Base-by-base conservation (phyloP, 805 yeast species). In the Saccharomycopsis amapae region DNA sequence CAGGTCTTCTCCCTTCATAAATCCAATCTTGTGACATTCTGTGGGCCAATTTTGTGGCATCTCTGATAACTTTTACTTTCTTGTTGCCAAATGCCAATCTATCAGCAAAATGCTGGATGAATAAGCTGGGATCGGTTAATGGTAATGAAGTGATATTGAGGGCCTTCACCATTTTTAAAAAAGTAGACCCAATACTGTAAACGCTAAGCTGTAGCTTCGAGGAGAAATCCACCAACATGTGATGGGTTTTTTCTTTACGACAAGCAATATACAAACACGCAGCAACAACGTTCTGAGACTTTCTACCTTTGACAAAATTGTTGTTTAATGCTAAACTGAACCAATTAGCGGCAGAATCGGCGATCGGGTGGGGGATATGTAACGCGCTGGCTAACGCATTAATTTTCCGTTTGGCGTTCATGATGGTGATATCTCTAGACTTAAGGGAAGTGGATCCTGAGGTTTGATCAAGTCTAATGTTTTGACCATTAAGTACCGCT, bases 11-110 rank as follows among this genome's bases (percentile, higher is more conserved):
- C 22, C 99, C 99, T 64, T 87, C 95, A 60, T 81, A 85, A 55
- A 93, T 84, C 97, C 97, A 93, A 58, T 93, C 97, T 36, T 79
- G 76, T 12, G 89, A 73, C 99, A 93, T 93, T 54, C 96, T 72
- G 58, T 79, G 85, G 0, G 96, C 95, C 19, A 93, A 65, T 56
- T 80, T 77, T 5, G 81, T 80, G 0, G 98, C 97, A 62, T 93
- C 99, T 50, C 75, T 76, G 38, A 85, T 81, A 12, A 93, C 96
- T 55, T 81, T 81, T 32, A 79, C 70, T 49, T 74, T 77, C 51
- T 76, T 77, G 24, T 73, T 76, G n/a, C 88, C 90, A 57, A 93
- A 82, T 51, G 84, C 85, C 40, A 93, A 69, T 55, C 80, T 78
- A 49, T 88, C 93, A 0, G 95, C 95, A 68, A 90, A 93, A 62